A percentile compares a stretch with the other conserved stretches of the same genome.
Evolutionary conservation across 179 eudicot species (phyloP).

Genomic region (Beta macrorhiza): DNA sequence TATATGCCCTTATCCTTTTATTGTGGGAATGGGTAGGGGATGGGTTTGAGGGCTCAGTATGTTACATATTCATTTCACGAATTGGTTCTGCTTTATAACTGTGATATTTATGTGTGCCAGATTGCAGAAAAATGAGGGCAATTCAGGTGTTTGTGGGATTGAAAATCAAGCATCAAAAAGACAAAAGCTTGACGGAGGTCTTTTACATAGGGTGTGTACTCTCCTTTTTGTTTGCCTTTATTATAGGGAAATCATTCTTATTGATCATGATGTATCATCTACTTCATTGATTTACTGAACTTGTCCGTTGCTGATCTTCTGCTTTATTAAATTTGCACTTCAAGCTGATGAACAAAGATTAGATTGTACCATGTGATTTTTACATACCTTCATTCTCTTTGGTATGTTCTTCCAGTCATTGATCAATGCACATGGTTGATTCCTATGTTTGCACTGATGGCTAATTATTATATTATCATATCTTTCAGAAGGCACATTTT

Average conservation of each 20-base stretch:
- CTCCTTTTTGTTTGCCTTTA: conserved; percentile 7
- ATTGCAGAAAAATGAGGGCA: conserved; percentile 36
- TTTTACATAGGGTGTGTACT: conserved; percentile 55
- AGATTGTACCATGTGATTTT: neutral
- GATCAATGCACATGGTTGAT: neutral
- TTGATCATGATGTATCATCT: neutral
- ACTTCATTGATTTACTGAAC: neutral
- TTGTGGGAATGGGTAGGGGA: neutral
- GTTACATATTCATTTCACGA: neutral
- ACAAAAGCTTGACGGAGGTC: conserved; percentile 95
- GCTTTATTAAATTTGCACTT: neutral
- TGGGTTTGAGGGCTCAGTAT: neutral
- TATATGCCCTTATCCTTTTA: neutral
- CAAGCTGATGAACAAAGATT: neutral
- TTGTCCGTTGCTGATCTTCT: neutral
- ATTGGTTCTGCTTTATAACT: neutral
- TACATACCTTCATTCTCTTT: neutral
- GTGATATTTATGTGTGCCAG: conserved; percentile 21
- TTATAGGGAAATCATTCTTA: neutral
- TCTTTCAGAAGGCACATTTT: neutral
- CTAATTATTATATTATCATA: neutral
- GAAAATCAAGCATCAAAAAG: conserved; percentile 93
- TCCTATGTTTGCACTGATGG: neutral
- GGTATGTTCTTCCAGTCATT: neutral
- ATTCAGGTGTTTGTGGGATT: conserved; percentile 33